These are phyloP conservation scores for Talaromyces sp. DNA, from an alignment of 2,329 filamentous ascomycete genomes.

Conservation along the genomic window DNA sequence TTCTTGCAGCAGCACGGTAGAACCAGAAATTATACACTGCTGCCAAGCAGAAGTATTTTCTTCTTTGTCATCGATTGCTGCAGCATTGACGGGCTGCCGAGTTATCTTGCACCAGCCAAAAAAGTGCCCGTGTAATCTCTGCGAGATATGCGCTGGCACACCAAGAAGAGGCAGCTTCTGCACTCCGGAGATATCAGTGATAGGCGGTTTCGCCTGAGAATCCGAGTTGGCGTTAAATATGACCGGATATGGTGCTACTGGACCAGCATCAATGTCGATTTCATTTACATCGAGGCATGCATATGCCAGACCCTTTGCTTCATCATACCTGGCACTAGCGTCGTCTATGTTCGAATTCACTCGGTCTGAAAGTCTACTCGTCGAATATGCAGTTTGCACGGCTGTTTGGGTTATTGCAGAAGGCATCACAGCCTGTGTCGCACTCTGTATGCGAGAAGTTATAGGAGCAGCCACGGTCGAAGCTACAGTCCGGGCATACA, in stretches of 20 bases:
- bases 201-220: not conserved
- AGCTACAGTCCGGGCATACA: constrained; percentile 36
- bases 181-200: constrained; percentile 37
- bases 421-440: constrained; percentile 23
- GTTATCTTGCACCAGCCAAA: constrained; percentile 52
- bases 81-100: not conserved
- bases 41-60: constrained; percentile 44
- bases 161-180: constrained; percentile 52
- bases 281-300: constrained; percentile 28
- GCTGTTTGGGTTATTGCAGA: constrained; percentile 26
- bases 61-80: not conserved
- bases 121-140: constrained; percentile 57
- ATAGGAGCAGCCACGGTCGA: constrained; percentile 20
- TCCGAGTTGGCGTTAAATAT: constrained; percentile 28
- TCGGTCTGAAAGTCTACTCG: constrained; percentile 22
- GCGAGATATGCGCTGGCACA: constrained; percentile 48
- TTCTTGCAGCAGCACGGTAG: constrained; percentile 35
- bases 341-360: constrained; percentile 23
- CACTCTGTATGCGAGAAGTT: constrained; percentile 19
- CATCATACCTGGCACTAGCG: constrained; percentile 34
- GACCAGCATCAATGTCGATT: constrained; percentile 22
- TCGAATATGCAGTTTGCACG: constrained; percentile 25
- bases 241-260: constrained; percentile 24
- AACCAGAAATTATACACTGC: constrained; percentile 53
- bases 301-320: constrained; percentile 26